Percentiles rank a stretch among this genome's conserved stretches.
phyloP scores from a whole-genome alignment of 805 yeast genomes.

The Torulaspora quercuum region DNA sequence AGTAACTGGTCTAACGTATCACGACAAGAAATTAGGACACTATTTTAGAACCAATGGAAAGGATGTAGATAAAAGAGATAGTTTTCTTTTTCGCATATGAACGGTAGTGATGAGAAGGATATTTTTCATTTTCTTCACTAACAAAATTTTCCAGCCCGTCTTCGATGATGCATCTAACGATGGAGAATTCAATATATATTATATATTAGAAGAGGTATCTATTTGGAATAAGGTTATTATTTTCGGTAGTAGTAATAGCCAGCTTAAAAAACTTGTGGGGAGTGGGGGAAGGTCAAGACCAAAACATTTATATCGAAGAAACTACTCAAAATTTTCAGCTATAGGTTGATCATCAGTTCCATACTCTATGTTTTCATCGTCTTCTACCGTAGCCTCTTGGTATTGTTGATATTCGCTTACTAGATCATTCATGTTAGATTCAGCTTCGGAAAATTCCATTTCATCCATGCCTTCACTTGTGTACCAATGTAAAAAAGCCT shows the following conservation, averaged over 20 bases:
- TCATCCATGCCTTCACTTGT: constrained; percentile 96
- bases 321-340: constrained; percentile 33
- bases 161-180: constrained; percentile 1
- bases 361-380: constrained; percentile 71
- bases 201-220: too few relatives aligned
- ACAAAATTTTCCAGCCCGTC: constrained; percentile 8
- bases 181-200: too few relatives aligned
- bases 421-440: constrained; percentile 83
- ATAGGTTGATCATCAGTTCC: constrained; percentile 50
- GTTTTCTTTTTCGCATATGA: too few relatives aligned
- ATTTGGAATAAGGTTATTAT: too few relatives aligned
- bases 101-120: constrained; percentile 4
- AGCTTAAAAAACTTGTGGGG: too few relatives aligned
- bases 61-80: too few relatives aligned
- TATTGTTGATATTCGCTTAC: constrained; percentile 90
- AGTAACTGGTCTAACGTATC: too few relatives aligned
- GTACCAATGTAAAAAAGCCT: constrained; percentile 96
- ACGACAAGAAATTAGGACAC: too few relatives aligned
- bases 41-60: too few relatives aligned
- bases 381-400: constrained; percentile 76
- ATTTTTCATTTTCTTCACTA: not conserved
- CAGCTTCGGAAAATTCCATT: constrained; percentile 91
- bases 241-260: too few relatives aligned
- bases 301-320: too few relatives aligned
- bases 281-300: too few relatives aligned